Percentiles rank a stretch among this genome's conserved stretches.
phyloP scores from a whole-genome alignment of 192 early-diverging fungal species.

The Oehlia diaphana region DNA sequence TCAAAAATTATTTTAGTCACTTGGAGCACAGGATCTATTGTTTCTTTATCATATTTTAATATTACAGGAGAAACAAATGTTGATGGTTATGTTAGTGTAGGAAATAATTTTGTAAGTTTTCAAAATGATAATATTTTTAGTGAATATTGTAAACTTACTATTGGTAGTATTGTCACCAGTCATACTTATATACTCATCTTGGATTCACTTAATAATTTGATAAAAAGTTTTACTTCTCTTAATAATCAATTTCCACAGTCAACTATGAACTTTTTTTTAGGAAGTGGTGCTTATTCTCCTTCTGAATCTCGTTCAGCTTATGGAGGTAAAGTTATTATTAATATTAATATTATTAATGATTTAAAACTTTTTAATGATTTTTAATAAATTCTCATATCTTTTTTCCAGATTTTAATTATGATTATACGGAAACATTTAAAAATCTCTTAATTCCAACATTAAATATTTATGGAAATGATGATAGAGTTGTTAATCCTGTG shows the following conservation, averaged over 20 bases:
- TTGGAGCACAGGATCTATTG: slow-evolving; percentile 3
- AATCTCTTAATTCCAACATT: neutral
- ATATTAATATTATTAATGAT: no score
- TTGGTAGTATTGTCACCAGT: neutral
- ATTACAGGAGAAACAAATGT: neutral
- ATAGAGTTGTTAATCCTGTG: neutral
- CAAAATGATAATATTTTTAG: neutral
- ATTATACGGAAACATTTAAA: neutral
- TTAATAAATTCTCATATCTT: neutral
- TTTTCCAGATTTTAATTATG: neutral
- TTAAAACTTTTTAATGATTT: no score
- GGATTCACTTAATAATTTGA: neutral
- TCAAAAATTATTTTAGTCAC: neutral
- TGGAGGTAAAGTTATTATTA: neutral
- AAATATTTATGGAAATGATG: neutral
- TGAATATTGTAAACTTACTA: neutral
- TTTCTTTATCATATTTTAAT: neutral
- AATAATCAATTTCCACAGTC: neutral
- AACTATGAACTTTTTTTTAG: neutral
- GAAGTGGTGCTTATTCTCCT: neutral
- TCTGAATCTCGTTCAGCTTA: neutral
- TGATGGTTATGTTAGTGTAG: neutral
- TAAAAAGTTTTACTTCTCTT: neutral
- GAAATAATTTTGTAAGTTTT: neutral
- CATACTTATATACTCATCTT: neutral